Evolutionary conservation across 2,329 filamentous ascomycete species (phyloP), one percentile per base, ranked within the genome.

Genomic region (Colletotrichum lupini): DNA sequence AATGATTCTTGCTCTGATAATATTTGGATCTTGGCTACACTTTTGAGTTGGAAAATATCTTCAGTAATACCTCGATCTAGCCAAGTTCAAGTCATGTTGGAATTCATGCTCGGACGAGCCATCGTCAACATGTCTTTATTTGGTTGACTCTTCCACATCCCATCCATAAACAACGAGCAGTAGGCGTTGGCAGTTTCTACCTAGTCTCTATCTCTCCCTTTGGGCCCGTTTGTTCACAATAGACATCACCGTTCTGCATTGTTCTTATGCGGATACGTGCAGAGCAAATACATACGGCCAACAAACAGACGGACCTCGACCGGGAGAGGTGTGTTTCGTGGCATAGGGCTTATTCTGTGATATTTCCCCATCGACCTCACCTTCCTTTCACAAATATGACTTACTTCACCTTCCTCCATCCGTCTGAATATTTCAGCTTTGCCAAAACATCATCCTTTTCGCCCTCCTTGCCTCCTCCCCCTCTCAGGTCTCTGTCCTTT

Each of bases 1-100:
- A 63, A 58, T 58, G 68, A 63, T 71, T 72, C 68, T 67, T 67
- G 58, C 62, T 68, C 68, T 55, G 24, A 22, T 14, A 19, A 46
- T 26, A 26, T 26, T 26, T 26, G 24, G 24, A 26, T 26, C 24
- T 26, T 26, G 24, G 24, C 24, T 26, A 26, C 3, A 26, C 24
- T 26, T 26, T 26, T 26, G 24, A 26, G 24, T 26, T 26, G 24
- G 24, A 1, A 26, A 26, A 26, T 26, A 26, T 26, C 24, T 26
- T 26, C 24, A 26, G 24, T 26, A 26, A 26, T 26, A 26, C 24
- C 24, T 26, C 37, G 7, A 42, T 6, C 2, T 3, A 42, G 42
- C 1, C 7, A n/a, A n/a, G 2, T 49, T 11, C 14, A 1, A 16
- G 16, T 2, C 2, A 42, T 16, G 14, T 16, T 7, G 6, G 5